These are phyloP conservation scores for Silene vulgaris DNA, from an alignment of 179 eudicot genomes.

Conservation along the genomic window DNA sequence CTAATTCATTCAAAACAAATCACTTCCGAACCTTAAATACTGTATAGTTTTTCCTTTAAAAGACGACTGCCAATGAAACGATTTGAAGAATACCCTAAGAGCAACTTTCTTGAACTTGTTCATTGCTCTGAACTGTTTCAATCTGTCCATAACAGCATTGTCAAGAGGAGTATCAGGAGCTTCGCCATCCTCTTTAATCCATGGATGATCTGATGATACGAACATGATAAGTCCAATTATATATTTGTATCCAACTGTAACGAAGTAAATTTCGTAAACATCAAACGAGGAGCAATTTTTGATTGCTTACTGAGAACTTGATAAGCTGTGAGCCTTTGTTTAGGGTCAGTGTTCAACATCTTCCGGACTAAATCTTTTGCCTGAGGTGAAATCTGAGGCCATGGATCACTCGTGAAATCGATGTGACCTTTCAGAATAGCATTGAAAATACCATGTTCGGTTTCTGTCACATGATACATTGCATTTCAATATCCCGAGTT, in stretches of 20 bases:
- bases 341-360: conserved; percentile 63
- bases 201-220: conserved; percentile 53
- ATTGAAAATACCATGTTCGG: conserved; percentile 75
- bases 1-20: conserved; percentile 29
- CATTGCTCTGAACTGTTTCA: conserved; percentile 75
- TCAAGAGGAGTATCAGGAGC: conserved; percentile 80
- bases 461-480: conserved; percentile 33
- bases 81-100: conserved; percentile 40
- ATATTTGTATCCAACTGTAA: not conserved
- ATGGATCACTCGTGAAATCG: conserved; percentile 67
- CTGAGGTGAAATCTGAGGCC: conserved; percentile 63
- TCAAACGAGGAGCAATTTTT: not conserved
- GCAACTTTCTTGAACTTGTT: conserved; percentile 81
- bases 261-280: not conserved
- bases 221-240: not conserved
- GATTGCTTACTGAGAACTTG: conserved; percentile 57
- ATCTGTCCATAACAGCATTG: conserved; percentile 56
- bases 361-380: conserved; percentile 70
- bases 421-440: conserved; percentile 63
- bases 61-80: not conserved
- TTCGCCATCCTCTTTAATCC: conserved; percentile 86
- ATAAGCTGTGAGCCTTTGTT: conserved; percentile 61
- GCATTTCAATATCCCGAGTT: conserved; percentile 1
- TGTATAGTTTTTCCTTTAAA: not conserved
- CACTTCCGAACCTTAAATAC: not conserved